Conservation (phyloP, 2,329 filamentous ascomycete species). For the Diaporthe sp. region DNA sequence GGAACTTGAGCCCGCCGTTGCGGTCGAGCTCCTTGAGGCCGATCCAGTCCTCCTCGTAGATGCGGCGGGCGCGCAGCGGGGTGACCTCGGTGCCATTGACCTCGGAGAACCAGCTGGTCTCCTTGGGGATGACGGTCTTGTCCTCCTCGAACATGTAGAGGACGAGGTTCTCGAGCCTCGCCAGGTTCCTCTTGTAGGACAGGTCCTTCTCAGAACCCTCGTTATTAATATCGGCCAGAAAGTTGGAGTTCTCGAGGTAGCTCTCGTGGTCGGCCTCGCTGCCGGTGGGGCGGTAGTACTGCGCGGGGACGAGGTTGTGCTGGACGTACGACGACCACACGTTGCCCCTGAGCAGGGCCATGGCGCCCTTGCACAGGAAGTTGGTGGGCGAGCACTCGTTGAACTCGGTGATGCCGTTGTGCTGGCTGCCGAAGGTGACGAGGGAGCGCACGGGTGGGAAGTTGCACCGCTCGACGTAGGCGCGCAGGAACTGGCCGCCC, state of each 20-base stretch:
- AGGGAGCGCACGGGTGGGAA: conserved; percentile 78
- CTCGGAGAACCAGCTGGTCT: conserved; percentile 91
- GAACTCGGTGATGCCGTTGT: conserved; percentile 92
- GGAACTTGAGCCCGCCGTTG: conserved; percentile 82
- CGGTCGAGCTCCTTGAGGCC: conserved; percentile 83
- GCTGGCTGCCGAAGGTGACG: conserved; percentile 90
- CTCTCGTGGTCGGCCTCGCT: conserved; percentile 64
- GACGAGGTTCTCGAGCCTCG: conserved; percentile 78
- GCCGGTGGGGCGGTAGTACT: conserved; percentile 85
- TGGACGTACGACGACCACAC: conserved; percentile 86
- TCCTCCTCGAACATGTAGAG: conserved; percentile 94
- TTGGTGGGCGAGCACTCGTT: conserved; percentile 77
- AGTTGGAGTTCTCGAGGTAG: conserved; percentile 86
- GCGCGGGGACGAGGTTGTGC: conserved; percentile 84
- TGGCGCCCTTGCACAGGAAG: conserved; percentile 83
- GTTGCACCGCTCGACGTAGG: conserved; percentile 89
- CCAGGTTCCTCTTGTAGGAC: conserved; percentile 78
- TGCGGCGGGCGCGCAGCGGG: conserved; percentile 71
- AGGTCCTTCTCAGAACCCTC: conserved; percentile 81
- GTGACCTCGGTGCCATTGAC: conserved; percentile 78
- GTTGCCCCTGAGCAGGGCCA: conserved; percentile 80
- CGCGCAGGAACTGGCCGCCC: conserved; percentile 95
- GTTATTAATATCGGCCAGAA: conserved; percentile 96
- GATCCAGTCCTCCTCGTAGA: conserved; percentile 95
- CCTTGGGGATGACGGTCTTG: conserved; percentile 86